Conservation (phyloP, 768 basidiomycete genomes). For the Coprinopsis cinerea region DNA sequence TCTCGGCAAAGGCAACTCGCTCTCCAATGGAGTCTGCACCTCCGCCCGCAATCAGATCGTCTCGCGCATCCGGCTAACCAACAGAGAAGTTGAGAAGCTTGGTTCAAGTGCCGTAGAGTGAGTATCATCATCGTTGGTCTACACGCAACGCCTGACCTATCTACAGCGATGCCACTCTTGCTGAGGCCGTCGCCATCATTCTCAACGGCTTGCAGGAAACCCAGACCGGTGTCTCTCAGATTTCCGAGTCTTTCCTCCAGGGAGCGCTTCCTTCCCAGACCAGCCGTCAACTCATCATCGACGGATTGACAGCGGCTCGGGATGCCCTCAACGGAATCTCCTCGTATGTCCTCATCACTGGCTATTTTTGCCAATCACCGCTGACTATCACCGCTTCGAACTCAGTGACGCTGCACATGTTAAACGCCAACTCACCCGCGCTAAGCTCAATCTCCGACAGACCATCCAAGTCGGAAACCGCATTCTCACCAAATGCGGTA, state of each 20-base stretch:
- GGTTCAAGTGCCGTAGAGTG: not conserved
- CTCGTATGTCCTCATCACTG: constrained; percentile 1
- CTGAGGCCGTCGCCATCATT: constrained; percentile 4
- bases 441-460: too few species aligned
- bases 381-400: not conserved
- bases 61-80: not conserved
- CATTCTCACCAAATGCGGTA: too few species aligned
- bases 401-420: not conserved
- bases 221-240: constrained; percentile 4
- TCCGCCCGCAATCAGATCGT: not conserved
- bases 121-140: not conserved
- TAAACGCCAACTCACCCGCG: too few species aligned
- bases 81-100: not conserved
- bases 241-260: constrained; percentile 5
- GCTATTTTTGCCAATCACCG: not conserved
- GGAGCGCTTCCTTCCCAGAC: constrained; percentile 7
- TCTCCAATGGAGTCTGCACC: not conserved
- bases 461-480: too few species aligned
- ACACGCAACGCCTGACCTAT: not conserved
- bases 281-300: constrained; percentile 6
- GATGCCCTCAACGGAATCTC: constrained; percentile 2
- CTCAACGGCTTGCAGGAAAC: constrained; percentile 10
- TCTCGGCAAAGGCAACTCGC: not conserved
- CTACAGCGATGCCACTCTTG: constrained; percentile 7
- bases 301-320: constrained; percentile 5